A percentile compares a stretch with the other conserved stretches of the same genome.
Evolutionary conservation across 495 filamentous ascomycete genomes (phyloP).

Genomic region (Neurospora sp.): DNA sequence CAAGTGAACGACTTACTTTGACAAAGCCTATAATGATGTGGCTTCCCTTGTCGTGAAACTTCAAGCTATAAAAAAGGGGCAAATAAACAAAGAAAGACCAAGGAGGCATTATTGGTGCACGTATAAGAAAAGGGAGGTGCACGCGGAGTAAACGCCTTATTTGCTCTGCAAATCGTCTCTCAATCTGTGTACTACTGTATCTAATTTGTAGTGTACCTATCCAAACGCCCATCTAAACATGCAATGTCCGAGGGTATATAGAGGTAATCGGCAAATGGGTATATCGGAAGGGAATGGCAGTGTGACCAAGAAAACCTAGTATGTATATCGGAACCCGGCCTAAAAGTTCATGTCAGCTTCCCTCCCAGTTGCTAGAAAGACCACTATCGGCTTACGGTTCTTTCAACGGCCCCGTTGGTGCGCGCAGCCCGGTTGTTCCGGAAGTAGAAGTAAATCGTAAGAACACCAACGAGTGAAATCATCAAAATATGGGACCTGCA

Average conservation of each 20-base stretch:
- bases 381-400: constrained; percentile 6
- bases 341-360: not conserved
- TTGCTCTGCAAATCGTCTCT: not conserved
- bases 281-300: not conserved
- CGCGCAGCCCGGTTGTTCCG: constrained; percentile 36
- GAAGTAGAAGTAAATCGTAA: constrained; percentile 52
- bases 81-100: not conserved
- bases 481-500: constrained; percentile 50
- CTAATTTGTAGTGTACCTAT: not conserved
- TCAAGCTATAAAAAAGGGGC: not conserved
- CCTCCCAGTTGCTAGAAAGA: not conserved
- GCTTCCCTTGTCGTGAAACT: not conserved
- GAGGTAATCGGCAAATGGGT: not conserved
- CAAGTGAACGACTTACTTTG: not conserved
- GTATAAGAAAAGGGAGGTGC: not conserved
- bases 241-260: not conserved
- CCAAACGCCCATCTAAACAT: not conserved
- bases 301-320: constrained; percentile 1
- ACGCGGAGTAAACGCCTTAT: not conserved
- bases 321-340: constrained; percentile 17
- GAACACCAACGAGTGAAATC: constrained; percentile 47
- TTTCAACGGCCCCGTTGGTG: constrained; percentile 4
- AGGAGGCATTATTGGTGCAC: not conserved
- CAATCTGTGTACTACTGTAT: not conserved
- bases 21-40: not conserved